Evolutionary conservation across 1,284 basidiomycete genomes (phyloP), one percentile per base, ranked within the genome.

Genomic region (Ganoderma lucidum): DNA sequence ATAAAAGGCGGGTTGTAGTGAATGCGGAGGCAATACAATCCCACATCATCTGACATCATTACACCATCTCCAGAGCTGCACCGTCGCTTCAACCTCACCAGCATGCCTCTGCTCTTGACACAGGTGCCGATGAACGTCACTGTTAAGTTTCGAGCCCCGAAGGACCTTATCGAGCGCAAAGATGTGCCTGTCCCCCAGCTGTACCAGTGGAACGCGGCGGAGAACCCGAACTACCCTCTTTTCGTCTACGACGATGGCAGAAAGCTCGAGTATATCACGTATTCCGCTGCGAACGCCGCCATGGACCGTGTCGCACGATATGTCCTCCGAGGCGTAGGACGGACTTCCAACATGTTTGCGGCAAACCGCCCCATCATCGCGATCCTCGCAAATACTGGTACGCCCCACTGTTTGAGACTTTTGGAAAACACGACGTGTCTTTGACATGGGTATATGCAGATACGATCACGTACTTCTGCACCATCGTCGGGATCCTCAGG

Each of bases 401-500:
- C 48, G 51, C 42, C 17, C 39, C 17, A 28, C 19, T 9, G 10
- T 10, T 3, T 37, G 35, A 35, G 35, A 5, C 35, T 35, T 51
- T 10, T 28, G 15, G 9, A 14, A 23, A 9, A 30, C 44, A 8
- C 19, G 17, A 6, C 53, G 30, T 10, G 51, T 5, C 1, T 14
- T 15, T 45, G 44, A 45, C 14, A 6, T 8, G 8, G n/a, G 10
- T 6, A 35, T 2, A 14, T 1, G 37, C 58, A 81, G 82, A 83
- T 67, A 72, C 79, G 28, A 75, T 82, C 66, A 80, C 79, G 0
- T 82, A 80, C 68, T 76, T 77, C 42, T 73, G 75, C 17, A 66
- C 77, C 23, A 69, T 78, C n/a, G 45, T 75, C 35, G 80, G 80
- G n/a, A 74, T 81, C 15, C 63, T 76, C 48, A 73, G 71, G 23